Conservation (phyloP, 1,139 yeast species). For the Saccharomyces uvarum region DNA sequence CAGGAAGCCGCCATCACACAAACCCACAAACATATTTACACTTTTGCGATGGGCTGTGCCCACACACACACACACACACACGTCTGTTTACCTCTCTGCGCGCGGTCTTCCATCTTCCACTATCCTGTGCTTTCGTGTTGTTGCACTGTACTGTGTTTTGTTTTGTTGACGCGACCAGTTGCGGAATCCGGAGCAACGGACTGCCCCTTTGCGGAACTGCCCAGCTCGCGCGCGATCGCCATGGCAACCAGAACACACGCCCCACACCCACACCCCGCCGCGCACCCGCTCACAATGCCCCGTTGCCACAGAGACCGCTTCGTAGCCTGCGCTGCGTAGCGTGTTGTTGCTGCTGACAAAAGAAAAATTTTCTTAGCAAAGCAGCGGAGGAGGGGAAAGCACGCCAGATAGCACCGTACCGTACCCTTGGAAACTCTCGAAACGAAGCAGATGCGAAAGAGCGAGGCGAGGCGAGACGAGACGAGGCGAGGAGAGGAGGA, state of each 20-base stretch:
- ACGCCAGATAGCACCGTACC: neutral
- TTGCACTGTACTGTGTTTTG: neutral
- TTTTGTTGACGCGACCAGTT: neutral
- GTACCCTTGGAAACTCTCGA: conserved; percentile 1
- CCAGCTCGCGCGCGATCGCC: neutral
- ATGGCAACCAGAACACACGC: neutral
- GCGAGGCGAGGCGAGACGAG: neutral
- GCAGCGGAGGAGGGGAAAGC: neutral
- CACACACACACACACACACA: neutral
- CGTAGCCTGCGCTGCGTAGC: neutral
- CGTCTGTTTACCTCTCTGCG: neutral
- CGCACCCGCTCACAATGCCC: neutral
- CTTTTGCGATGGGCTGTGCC: too few relatives aligned
- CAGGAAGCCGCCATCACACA: neutral
- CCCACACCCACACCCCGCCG: neutral
- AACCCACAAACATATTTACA: neutral
- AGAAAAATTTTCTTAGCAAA: neutral
- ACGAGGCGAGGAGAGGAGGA: too few relatives aligned
- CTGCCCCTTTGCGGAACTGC: neutral
- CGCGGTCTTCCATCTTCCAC: neutral
- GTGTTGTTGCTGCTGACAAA: conserved; percentile 1
- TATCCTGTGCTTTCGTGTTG: neutral
- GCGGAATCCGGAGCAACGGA: neutral
- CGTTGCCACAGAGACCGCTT: conserved; percentile 1
- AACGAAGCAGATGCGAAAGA: neutral